Evolutionary conservation across 164 flowering plant species (phyloP), one percentile per base, ranked within the genome.

Genomic region (Vitis riparia): DNA sequence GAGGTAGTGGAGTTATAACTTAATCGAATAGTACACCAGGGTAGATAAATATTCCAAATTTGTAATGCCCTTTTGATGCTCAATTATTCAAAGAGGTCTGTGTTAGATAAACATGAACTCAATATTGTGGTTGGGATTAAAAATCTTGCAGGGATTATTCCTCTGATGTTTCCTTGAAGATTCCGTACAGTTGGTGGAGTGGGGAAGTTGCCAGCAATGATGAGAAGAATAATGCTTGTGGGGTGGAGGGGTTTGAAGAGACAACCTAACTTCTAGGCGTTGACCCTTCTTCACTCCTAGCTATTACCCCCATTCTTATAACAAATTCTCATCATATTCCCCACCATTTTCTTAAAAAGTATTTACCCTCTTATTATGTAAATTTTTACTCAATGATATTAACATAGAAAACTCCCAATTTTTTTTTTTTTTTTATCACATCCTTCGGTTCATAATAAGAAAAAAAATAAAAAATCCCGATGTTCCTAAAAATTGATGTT

Each of bases 141-240:
- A 23, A 16, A 17, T 56, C 5, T 56, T 56, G 5, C 7, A 0
- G 29, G 23, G 23, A 55, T 55, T 14, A 15, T 14, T 55, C 14
- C 30, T 15, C 13, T 5, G 9, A 55, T 1, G 59, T 32, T 30
- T 12, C 11, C 5, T 52, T 70, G 23, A n/a, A 70, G 67, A 63
- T 19, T 37, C 62, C 68, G 73, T 71, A 70, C 68, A 50, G 57
- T 64, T 6, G 68, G 68, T 66, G 63, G 47, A 27, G 70, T 61
- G 49, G 69, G 69, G 55, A 58, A 23, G 44, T 27, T 59, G 62
- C 62, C 62, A 59, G 14, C 63, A 68, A 58, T 68, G 71, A 68
- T 48, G 55, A 68, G 55, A 49, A 47, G 55, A 58, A 68, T 58
- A 68, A n/a, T 58, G 32, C 32, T 2, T n/a, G 69, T 32, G 48